These are phyloP conservation scores for Camellia japonica DNA, from an alignment of 148 eudicot genomes.

Conservation along the genomic window DNA sequence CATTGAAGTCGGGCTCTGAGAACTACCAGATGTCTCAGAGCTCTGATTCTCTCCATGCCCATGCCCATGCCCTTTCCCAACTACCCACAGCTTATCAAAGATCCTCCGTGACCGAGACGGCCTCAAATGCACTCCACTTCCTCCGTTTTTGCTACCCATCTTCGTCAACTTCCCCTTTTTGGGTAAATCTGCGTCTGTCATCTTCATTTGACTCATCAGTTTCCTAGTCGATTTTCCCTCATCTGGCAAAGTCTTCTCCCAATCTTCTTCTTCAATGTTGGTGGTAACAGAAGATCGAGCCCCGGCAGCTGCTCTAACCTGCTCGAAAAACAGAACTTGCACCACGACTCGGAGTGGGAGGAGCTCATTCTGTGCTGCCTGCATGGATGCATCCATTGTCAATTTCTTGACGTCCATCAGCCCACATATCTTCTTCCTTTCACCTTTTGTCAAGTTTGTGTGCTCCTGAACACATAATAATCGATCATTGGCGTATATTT, in stretches of 20 bases:
- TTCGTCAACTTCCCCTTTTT: conserved; percentile 38
- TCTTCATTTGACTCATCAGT: conserved; percentile 49
- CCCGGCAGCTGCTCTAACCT: conserved; percentile 52
- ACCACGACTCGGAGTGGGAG: conserved; percentile 83
- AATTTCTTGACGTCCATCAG: conserved; percentile 73
- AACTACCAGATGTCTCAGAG: conserved; percentile 78
- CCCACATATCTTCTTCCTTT: conserved; percentile 67
- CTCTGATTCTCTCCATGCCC: conserved; percentile 62
- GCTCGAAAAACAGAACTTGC: conserved; percentile 77
- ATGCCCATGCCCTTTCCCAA: conserved; percentile 47
- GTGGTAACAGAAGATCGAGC: conserved; percentile 34
- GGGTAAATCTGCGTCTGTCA: conserved; percentile 32
- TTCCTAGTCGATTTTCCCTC: conserved; percentile 47
- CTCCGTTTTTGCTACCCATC: conserved; percentile 40
- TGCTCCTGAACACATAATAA: conserved; percentile 50
- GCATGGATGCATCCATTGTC: conserved; percentile 61
- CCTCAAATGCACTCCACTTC: conserved; percentile 58
- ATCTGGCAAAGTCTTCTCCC: conserved; percentile 39
- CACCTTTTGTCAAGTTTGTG: conserved; percentile 52
- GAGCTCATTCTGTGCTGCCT: conserved; percentile 81
- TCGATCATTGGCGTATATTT: neutral
- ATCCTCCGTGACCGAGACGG: conserved; percentile 86
- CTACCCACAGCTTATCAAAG: conserved; percentile 69
- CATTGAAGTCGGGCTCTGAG: conserved; percentile 72
- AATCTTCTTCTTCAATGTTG: conserved; percentile 45